phyloP scores from a whole-genome alignment of 2,329 filamentous ascomycete genomes.

The Colletotrichum scovillei region DNA sequence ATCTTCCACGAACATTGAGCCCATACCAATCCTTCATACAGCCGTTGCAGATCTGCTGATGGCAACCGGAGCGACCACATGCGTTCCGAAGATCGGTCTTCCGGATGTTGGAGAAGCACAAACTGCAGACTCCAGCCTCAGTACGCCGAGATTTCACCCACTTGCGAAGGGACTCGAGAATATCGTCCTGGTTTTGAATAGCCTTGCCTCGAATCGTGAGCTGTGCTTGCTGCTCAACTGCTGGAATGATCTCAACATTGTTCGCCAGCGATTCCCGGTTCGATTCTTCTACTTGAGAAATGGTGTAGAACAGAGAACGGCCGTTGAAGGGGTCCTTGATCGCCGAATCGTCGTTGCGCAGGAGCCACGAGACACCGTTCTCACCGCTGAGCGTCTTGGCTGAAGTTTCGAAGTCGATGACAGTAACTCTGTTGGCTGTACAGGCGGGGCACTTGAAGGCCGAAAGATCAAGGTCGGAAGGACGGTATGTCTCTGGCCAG shows the following conservation, averaged over 20 bases:
- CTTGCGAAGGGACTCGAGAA: constrained; percentile 48
- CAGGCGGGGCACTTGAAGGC: constrained; percentile 57
- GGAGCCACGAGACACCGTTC: constrained; percentile 56
- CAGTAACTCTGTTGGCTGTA: constrained; percentile 45
- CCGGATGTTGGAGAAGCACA: constrained; percentile 56
- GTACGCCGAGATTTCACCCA: constrained; percentile 52
- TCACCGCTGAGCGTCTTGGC: constrained; percentile 50
- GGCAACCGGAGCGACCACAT: constrained; percentile 58
- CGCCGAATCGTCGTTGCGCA: constrained; percentile 51
- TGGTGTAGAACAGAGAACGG: constrained; percentile 52
- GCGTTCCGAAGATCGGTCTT: constrained; percentile 52
- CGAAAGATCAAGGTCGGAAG: constrained; percentile 42
- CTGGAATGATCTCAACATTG: constrained; percentile 51
- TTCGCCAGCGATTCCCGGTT: constrained; percentile 47
- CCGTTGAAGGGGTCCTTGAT: constrained; percentile 51
- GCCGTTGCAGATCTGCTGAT: constrained; percentile 53
- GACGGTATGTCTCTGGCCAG: constrained; percentile 57
- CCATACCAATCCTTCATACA: constrained; percentile 60
- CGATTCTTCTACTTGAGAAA: constrained; percentile 46
- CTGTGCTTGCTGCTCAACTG: background rate
- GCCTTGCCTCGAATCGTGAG: constrained; percentile 52
- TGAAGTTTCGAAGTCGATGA: constrained; percentile 50
- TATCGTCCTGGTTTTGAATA: constrained; percentile 51
- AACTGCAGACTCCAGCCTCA: constrained; percentile 53
- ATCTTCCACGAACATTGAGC: constrained; percentile 52